Percentiles rank a stretch among this genome's conserved stretches.
phyloP scores from a whole-genome alignment of 352 stramenopile genomes.

The Globisporangium abappressorium region DNA sequence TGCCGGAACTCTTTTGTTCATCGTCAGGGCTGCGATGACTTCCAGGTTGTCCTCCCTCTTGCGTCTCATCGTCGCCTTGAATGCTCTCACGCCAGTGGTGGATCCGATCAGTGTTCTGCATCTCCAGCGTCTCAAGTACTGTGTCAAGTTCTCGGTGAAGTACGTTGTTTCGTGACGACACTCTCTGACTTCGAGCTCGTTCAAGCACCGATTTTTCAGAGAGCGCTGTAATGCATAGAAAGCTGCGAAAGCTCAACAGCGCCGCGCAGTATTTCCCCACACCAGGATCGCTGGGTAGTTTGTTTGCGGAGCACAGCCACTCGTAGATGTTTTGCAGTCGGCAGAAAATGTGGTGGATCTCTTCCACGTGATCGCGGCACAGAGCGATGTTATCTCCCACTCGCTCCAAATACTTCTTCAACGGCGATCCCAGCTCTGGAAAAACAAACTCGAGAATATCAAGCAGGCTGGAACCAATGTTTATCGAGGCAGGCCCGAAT shows the following conservation, averaged over 20 bases:
- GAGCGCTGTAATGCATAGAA: neutral
- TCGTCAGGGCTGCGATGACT: neutral
- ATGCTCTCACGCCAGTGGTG: neutral
- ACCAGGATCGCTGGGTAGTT: neutral
- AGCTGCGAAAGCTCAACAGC: neutral
- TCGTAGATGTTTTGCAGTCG: slow-evolving; percentile 4
- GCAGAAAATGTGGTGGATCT: neutral
- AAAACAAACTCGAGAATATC: slow-evolving; percentile 1
- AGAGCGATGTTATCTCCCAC: neutral
- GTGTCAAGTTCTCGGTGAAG: neutral
- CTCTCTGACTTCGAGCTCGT: neutral
- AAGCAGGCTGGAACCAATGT: neutral
- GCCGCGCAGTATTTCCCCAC: neutral
- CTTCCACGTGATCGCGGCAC: neutral
- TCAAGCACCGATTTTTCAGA: neutral
- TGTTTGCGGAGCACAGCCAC: neutral
- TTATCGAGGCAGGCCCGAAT: neutral
- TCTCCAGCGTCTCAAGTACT: neutral
- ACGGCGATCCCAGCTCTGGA: neutral
- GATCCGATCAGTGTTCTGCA: neutral
- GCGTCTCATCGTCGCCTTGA: neutral
- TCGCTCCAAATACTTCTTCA: neutral
- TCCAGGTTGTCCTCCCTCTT: no score
- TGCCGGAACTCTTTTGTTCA: neutral
- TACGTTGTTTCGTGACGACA: neutral